A percentile compares a stretch with the other conserved stretches of the same genome.
These are phyloP conservation scores for Xylaria palmicola DNA, from an alignment of 495 filamentous ascomycete genomes.

Conservation along the genomic window DNA sequence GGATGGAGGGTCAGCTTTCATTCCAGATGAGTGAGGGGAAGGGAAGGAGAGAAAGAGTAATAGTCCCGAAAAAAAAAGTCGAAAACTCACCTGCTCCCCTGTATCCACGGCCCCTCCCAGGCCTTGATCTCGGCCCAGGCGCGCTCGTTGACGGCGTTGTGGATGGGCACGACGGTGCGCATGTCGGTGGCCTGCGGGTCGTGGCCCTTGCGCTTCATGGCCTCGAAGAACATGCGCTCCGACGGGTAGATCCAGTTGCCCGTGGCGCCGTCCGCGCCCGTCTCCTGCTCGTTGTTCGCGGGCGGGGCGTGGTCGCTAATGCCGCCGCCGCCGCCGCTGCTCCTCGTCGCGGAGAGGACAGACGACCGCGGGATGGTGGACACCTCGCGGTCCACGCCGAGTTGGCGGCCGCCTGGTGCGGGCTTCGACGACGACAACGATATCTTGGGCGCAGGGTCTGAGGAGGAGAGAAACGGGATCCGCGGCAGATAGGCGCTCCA, in stretches of 20 bases:
- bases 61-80: not conserved
- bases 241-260: conserved; percentile 98
- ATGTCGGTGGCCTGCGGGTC: conserved; percentile 66
- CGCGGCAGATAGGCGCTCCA: conserved; percentile 41
- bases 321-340: conserved; percentile 32
- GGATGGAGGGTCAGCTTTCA: not conserved
- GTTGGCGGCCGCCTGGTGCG: no score
- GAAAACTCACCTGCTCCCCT: conserved; percentile 46
- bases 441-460: conserved; percentile 1
- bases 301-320: conserved; percentile 49
- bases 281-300: conserved; percentile 71
- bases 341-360: conserved; percentile 28
- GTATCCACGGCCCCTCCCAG: conserved; percentile 73
- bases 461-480: conserved; percentile 33
- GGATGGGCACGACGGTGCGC: conserved; percentile 89
- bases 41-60: not conserved
- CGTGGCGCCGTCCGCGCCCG: conserved; percentile 57
- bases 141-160: conserved; percentile 94
- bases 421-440: no score
- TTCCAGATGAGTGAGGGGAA: not conserved
- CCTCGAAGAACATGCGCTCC: conserved; percentile 93
- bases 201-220: conserved; percentile 80
- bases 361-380: conserved; percentile 77
- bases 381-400: conserved; percentile 66
- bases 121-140: conserved; percentile 79